A percentile compares a stretch with the other conserved stretches of the same genome.
These are phyloP conservation scores for Clavispora phyllophila DNA, from an alignment of 805 yeast genomes.

Conservation along the genomic window DNA sequence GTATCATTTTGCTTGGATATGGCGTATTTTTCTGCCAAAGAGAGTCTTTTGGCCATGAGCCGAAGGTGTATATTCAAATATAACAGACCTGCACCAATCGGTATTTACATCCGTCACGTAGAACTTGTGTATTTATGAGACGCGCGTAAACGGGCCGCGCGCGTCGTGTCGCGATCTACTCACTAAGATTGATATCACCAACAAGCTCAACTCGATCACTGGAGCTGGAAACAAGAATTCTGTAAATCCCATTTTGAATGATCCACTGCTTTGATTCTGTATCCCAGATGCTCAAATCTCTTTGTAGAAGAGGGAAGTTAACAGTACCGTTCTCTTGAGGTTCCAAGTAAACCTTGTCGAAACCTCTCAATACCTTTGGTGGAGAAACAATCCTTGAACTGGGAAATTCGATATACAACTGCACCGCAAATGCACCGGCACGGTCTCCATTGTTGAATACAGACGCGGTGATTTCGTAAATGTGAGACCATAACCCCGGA, in stretches of 20 bases:
- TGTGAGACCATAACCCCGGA: conserved; percentile 52
- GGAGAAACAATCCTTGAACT: conserved; percentile 46
- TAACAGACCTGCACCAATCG: neutral
- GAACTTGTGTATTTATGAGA: neutral
- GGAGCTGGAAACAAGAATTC: conserved; percentile 46
- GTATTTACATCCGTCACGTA: conserved; percentile 4
- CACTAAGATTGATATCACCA: conserved; percentile 39
- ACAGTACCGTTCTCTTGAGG: conserved; percentile 36
- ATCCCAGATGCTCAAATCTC: conserved; percentile 58
- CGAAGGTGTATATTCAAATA: neutral
- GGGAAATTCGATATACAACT: conserved; percentile 51
- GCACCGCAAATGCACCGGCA: conserved; percentile 47
- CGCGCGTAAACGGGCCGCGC: neutral
- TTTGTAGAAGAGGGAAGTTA: conserved; percentile 41
- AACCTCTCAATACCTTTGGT: conserved; percentile 49
- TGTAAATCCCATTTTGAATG: conserved; percentile 51
- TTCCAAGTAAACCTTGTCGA: conserved; percentile 46
- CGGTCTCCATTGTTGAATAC: conserved; percentile 45
- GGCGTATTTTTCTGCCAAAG: conserved; percentile 15
- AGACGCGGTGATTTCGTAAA: conserved; percentile 41
- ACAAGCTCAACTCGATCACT: conserved; percentile 43
- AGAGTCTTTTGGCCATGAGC: conserved; percentile 9
- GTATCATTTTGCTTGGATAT: conserved; percentile 1
- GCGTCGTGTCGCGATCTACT: conserved; percentile 6
- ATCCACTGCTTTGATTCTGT: conserved; percentile 52